phyloP scores from a whole-genome alignment of 108 stramenopile species.

The Skeletonema tropicum region DNA sequence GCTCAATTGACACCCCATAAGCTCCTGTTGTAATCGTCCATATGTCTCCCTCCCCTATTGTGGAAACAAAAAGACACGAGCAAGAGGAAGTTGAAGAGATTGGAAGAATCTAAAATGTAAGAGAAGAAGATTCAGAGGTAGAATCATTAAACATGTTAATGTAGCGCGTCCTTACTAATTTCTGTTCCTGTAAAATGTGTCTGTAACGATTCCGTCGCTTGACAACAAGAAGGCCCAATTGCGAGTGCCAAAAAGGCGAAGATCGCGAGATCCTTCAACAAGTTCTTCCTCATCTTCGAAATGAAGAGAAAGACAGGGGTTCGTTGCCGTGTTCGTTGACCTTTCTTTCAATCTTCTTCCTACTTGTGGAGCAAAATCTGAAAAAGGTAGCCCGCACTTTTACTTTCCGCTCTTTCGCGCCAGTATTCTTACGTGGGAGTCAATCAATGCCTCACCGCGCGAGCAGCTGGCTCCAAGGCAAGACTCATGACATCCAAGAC shows the following conservation, averaged over 20 bases:
- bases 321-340: too few species aligned
- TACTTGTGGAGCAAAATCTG: too few species aligned
- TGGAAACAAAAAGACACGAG: not conserved
- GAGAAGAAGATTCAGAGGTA: too few species aligned
- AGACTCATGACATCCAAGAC: too few species aligned
- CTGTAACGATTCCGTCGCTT: not conserved
- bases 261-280: conserved; percentile 2
- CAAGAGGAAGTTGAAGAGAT: not conserved
- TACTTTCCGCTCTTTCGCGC: too few species aligned
- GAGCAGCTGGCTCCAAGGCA: too few species aligned
- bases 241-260: not conserved
- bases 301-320: not conserved
- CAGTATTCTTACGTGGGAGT: too few species aligned
- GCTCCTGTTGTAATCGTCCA: not conserved
- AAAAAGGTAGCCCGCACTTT: too few species aligned
- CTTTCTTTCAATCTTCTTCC: too few species aligned
- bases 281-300: not conserved
- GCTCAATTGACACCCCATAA: not conserved
- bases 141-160: too few species aligned
- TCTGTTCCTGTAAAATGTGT: not conserved
- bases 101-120: too few species aligned
- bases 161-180: not conserved
- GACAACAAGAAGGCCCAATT: not conserved
- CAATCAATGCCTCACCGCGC: too few species aligned
- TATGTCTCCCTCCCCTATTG: not conserved